Evolutionary conservation across 2,329 filamentous ascomycete species (phyloP), one percentile per base, ranked within the genome.

Genomic region (Ophiostoma australiae): DNA sequence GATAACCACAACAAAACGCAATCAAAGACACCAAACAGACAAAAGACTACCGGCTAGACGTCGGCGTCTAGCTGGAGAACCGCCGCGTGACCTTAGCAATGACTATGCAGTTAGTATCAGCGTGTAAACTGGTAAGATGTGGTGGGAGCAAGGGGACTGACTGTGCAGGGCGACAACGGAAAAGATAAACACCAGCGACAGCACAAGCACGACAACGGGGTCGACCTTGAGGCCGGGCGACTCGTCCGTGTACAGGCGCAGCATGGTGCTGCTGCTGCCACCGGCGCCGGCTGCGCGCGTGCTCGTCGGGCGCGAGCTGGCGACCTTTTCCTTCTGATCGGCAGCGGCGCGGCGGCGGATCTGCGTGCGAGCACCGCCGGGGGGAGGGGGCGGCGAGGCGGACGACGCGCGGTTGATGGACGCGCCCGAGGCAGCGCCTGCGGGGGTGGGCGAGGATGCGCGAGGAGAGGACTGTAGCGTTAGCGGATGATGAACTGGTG

Each of bases 131-230:
- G 48, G 13, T 0, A 39, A 39, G 33, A 52, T 33, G 23, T 8
- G 7, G 48, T 4, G 27, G 8, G 8, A 15, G 23, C 6, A 58
- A 4, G 52, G 23, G 13, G n/a, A 85, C 92, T 77, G 89, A 98
- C 95, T 93, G 84, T 99, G 95, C 79, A 99, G 86, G 76, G 93
- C 94, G 78, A 99, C 95, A 79, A 99, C 95, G 79, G 91, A 95
- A 85, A 99, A 97, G 82, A 99, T 99, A 83, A 99, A 99, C 74
- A 97, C 95, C 77, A 99, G 88, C 78, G 93, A 97, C 77, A 99
- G 86, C 76, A 97, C 95, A 78, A 99, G 87, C 75, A 99, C 94
- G 75, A 99, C 94, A 72, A 99, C 95, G 31, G 95, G 95, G 81
- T 99, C 95, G 75, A 99, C 95, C 85, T 97, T 97, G 78, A 99